phyloP scores from a whole-genome alignment of 2,329 filamentous ascomycete genomes.

The Exophiala sp. region DNA sequence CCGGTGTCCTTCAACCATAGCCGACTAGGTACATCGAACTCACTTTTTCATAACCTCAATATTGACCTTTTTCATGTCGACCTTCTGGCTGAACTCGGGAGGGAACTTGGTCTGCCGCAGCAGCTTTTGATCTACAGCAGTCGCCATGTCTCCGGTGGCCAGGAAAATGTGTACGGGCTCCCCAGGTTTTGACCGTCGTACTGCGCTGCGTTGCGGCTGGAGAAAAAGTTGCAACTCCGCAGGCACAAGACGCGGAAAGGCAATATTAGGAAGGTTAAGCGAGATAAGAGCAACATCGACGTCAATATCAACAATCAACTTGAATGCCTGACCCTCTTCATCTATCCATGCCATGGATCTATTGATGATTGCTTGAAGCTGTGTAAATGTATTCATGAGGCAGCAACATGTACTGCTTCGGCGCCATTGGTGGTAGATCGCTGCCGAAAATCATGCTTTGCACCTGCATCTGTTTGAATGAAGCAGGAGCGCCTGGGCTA shows the following conservation, averaged over 20 bases:
- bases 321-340: background rate
- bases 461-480: too few species aligned
- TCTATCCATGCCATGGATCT: background rate
- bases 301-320: background rate
- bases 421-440: too few species aligned
- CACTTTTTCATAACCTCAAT: constrained; percentile 97
- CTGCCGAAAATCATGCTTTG: too few species aligned
- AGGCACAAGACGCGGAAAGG: background rate
- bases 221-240: background rate
- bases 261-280: constrained; percentile 12
- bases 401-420: too few species aligned
- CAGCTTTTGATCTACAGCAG: constrained; percentile 82
- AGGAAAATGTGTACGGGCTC: background rate
- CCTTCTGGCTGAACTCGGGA: constrained; percentile 87
- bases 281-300: background rate
- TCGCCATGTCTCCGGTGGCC: constrained; percentile 33
- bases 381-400: too few species aligned
- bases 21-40: constrained; percentile 33
- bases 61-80: constrained; percentile 97
- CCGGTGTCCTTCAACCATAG: background rate
- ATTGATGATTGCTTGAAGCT: background rate
- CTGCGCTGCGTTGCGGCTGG: background rate
- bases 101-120: constrained; percentile 91
- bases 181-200: background rate
- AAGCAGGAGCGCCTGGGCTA: too few species aligned